Evolutionary conservation across 768 basidiomycete genomes (phyloP).

Genomic region (Tulasnella sp.): DNA sequence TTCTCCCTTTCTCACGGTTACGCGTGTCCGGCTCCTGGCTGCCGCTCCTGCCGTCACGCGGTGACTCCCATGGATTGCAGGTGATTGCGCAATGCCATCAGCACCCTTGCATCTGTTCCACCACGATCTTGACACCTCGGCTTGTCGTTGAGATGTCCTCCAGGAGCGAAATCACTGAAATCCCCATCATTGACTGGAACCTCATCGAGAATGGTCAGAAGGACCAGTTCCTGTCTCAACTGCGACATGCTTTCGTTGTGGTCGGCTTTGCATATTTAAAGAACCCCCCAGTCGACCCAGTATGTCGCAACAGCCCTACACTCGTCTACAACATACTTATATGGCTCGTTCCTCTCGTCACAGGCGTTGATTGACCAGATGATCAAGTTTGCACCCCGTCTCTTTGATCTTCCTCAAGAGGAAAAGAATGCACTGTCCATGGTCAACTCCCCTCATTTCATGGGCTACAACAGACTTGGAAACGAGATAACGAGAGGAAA

Average conservation of each 20-base stretch:
- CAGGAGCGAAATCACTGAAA: slow-evolving; percentile 11
- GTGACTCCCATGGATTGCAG: not conserved
- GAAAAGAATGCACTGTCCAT: slow-evolving; percentile 60
- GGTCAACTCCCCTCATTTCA: slow-evolving; percentile 67
- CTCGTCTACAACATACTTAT: not conserved
- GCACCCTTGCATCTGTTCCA: not conserved
- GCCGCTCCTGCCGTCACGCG: not conserved
- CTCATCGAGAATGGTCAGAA: slow-evolving; percentile 39
- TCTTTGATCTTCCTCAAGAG: slow-evolving; percentile 62
- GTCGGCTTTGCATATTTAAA: slow-evolving; percentile 77
- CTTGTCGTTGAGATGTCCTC: not conserved
- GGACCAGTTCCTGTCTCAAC: slow-evolving; percentile 51
- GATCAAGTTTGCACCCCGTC: slow-evolving; percentile 52
- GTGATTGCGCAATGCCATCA: not conserved
- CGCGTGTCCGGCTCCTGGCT: no score
- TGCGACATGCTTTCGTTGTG: slow-evolving; percentile 64
- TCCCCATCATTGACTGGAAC: slow-evolving; percentile 65
- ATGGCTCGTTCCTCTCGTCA: slow-evolving; percentile 34
- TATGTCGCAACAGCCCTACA: not conserved
- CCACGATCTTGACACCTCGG: not conserved
- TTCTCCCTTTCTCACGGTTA: no score
- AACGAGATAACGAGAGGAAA: slow-evolving; percentile 63
- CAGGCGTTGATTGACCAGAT: slow-evolving; percentile 40
- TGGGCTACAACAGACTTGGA: slow-evolving; percentile 67
- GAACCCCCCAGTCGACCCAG: slow-evolving; percentile 46